phyloP scores from a whole-genome alignment of 441 rosid species.

The Adansonia rubrostipa region DNA sequence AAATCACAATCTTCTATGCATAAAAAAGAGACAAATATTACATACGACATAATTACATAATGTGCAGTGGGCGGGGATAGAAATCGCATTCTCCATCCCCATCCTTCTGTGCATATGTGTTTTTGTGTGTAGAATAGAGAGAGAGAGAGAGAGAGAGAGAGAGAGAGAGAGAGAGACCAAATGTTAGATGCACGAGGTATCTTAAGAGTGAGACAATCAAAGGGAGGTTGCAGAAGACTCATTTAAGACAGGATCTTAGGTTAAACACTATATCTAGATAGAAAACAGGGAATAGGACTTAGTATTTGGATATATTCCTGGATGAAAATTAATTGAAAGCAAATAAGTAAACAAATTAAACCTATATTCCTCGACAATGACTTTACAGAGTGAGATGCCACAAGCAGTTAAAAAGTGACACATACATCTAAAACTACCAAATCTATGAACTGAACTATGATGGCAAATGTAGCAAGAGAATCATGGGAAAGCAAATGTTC shows the following conservation, averaged over 20 bases:
- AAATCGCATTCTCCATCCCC: too few relatives aligned
- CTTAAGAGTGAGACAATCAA: neutral
- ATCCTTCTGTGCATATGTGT: neutral
- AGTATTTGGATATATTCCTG: neutral
- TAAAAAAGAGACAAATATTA: neutral
- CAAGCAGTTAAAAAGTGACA: neutral
- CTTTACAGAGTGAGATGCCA: neutral
- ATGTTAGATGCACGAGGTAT: neutral
- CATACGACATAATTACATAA: neutral
- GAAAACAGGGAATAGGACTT: neutral
- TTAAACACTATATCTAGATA: neutral
- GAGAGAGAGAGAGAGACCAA: neutral
- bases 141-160: neutral
- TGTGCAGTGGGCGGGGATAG: neutral
- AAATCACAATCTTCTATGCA: neutral
- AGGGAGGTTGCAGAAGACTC: neutral
- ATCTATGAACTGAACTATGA: neutral
- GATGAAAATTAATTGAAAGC: neutral
- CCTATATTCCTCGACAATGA: neutral
- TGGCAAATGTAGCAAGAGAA: neutral
- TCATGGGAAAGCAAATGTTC: constrained; percentile 2
- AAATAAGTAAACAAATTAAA: constrained; percentile 6
- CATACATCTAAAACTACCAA: neutral
- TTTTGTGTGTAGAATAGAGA: neutral
- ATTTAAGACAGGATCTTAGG: neutral